A percentile compares a stretch with the other conserved stretches of the same genome.
Evolutionary conservation across 1,284 basidiomycete species (phyloP).

Genomic region (Sporisorium iseilematis-ciliati): DNA sequence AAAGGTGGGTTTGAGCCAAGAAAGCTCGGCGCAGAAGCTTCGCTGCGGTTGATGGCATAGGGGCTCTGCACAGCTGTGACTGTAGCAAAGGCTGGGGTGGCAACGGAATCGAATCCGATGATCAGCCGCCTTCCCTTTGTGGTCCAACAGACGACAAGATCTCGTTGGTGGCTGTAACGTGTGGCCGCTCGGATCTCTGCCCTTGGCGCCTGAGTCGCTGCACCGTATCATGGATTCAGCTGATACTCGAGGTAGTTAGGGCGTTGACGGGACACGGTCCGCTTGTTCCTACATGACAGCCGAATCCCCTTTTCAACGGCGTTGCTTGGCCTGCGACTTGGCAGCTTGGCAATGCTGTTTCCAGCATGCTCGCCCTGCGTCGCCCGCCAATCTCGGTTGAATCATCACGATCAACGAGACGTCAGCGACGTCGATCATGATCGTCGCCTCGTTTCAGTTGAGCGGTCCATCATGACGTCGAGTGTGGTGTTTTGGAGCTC

Average conservation of each 20-base stretch:
- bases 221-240: neutral
- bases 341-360: conserved; percentile 5
- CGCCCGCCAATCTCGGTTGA: neutral
- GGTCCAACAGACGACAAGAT: neutral
- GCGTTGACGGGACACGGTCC: neutral
- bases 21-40: neutral
- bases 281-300: neutral
- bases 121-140: neutral
- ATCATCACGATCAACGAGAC: neutral
- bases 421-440: neutral
- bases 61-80: neutral
- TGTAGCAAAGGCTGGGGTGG: neutral
- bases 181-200: conserved; percentile 17
- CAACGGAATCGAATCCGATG: neutral
- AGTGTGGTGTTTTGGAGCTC: neutral
- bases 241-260: neutral
- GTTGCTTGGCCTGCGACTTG: conserved; percentile 4
- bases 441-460: neutral
- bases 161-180: neutral
- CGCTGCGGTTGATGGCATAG: neutral
- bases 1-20: neutral
- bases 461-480: neutral
- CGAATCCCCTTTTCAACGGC: neutral
- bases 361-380: conserved; percentile 1
- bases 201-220: conserved; percentile 21